A percentile compares a stretch with the other conserved stretches of the same genome.
phyloP scores from a whole-genome alignment of 2,329 filamentous ascomycete species.

The Aspergillus hiratsukae region DNA sequence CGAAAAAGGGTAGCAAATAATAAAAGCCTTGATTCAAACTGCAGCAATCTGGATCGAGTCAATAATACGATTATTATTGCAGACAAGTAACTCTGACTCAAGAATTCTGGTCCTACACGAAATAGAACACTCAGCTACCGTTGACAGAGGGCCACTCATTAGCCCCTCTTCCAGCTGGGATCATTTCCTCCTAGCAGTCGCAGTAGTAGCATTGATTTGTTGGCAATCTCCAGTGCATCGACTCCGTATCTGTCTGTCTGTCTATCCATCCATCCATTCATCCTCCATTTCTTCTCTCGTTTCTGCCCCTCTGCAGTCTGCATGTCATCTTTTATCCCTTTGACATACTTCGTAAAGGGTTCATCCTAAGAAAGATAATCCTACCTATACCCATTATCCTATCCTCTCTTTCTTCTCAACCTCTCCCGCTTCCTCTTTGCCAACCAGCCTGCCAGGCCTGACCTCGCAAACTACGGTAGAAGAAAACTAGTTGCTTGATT shows the following conservation, averaged over 20 bases:
- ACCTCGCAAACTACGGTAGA: not conserved
- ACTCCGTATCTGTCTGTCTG: too few relatives aligned
- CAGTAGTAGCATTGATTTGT: not conserved
- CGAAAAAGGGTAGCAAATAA: too few relatives aligned
- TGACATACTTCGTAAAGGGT: not conserved
- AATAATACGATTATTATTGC: not conserved
- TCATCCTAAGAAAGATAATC: not conserved
- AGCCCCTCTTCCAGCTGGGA: not conserved
- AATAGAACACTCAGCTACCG: not conserved
- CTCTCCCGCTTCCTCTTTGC: conserved; percentile 8
- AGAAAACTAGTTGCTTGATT: not conserved
- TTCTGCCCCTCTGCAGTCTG: not conserved
- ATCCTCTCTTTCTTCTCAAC: conserved; percentile 1
- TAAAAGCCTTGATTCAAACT: too few relatives aligned
- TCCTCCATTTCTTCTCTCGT: not conserved
- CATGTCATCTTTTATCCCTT: not conserved
- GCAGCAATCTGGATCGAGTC: not conserved
- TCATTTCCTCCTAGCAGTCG: not conserved
- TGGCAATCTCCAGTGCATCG: not conserved
- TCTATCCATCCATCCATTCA: not conserved
- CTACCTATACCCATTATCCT: not conserved
- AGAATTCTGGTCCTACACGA: not conserved
- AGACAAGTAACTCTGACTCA: not conserved
- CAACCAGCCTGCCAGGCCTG: not conserved
- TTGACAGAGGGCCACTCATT: not conserved